Evolutionary conservation across 1,284 basidiomycete species (phyloP), one percentile per base, ranked within the genome.

Genomic region (Cryptococcus depauperatus): DNA sequence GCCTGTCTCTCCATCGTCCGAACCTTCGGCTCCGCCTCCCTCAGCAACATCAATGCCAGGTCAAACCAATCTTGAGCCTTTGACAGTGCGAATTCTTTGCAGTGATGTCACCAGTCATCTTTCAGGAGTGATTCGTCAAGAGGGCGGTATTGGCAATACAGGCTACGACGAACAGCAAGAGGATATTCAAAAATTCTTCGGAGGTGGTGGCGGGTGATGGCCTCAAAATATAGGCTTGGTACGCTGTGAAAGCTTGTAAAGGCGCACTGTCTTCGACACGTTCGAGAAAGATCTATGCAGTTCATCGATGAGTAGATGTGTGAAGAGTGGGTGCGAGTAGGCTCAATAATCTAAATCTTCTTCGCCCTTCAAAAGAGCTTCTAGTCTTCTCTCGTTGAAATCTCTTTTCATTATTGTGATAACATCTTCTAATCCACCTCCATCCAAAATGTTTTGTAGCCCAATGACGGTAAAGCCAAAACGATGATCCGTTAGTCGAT

Each of bases 401-500:
- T 85, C 77, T 45, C 77, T 74, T 57, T 77, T 74, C 46, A 90
- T 71, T 8, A 79, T 83, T 40, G 77, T 72, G 23, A 90, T 43
- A 16, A 70, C 53, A 9, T 51, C 37, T 35, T 79, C 74, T 22
- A 91, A 65, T 1, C 79, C 83, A 18, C 84, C 81, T 0, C 86
- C 88, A 52, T 91, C 85, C 62, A 96, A 71, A 14, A 91, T 78
- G 5, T 79, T 76, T 9, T 76, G 73, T 3, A 93, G 72, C 47
- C 85, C 87, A 61, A 78, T 84, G 21, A 88, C 58, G 1, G 84
- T 83, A 26, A 88, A 64, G 2, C 85, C 84, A 43, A 93, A 81
- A 0, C 91, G 78, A 60, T 95, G 91, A 64, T 95, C 91, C 3
- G 91, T 95, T 8, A 95, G 79, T 14, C 90, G 82, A 58, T 90